Evolutionary conservation across 257 asterid genomes (phyloP).

Genomic region (Primulina tabacum): DNA sequence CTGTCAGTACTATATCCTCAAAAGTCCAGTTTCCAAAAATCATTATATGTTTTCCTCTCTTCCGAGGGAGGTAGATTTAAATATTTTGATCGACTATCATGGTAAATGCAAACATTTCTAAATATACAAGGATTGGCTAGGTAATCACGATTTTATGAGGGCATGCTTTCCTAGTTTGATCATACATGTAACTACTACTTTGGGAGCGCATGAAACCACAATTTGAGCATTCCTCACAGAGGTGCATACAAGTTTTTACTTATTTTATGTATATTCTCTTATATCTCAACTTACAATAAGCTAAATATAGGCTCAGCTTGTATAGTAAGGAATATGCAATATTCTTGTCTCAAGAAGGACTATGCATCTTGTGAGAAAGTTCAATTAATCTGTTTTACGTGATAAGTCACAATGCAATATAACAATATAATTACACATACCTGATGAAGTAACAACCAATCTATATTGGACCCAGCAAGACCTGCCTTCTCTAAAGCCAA

Average conservation of each 20-base stretch:
- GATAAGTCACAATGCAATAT: constrained; percentile 39
- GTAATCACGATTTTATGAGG: neutral
- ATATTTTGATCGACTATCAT: neutral
- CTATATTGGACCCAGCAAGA: constrained; percentile 60
- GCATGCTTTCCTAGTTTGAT: too few relatives aligned
- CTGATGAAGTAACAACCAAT: constrained; percentile 98
- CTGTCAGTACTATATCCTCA: neutral
- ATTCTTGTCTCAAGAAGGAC: neutral
- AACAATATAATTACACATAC: constrained; percentile 63
- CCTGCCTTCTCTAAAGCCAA: constrained; percentile 79
- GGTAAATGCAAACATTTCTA: neutral
- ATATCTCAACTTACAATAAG: neutral
- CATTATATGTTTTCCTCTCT: too few relatives aligned
- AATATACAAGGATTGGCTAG: neutral
- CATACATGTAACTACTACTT: too few relatives aligned
- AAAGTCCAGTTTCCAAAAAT: neutral
- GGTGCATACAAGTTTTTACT: neutral
- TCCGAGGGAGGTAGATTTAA: too few relatives aligned
- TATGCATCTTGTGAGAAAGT: neutral
- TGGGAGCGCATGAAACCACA: neutral
- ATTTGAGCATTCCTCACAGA: neutral
- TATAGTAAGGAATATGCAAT: neutral
- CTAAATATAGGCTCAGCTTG: neutral
- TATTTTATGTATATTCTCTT: too few relatives aligned
- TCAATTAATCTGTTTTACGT: neutral